Evolutionary conservation across 345 rosid species (phyloP).

Genomic region (Populus alba): DNA sequence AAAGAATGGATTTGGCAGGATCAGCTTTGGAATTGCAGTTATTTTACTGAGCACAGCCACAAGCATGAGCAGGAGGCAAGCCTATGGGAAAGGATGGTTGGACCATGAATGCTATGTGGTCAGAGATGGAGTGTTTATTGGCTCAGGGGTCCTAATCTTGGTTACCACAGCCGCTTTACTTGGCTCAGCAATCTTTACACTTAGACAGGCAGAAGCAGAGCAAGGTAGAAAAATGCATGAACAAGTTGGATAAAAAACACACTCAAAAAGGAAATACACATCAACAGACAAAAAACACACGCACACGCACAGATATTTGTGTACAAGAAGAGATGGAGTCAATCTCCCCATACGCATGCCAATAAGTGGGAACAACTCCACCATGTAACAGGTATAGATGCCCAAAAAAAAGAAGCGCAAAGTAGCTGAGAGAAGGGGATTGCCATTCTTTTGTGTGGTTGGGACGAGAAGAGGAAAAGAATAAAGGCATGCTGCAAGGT

Average conservation of each 20-base stretch:
- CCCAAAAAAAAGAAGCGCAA: too few species aligned
- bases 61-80: constrained; percentile 70
- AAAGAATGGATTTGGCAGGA: constrained; percentile 38
- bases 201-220: constrained; percentile 11
- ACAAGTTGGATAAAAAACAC: constrained; percentile 12
- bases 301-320: too few species aligned
- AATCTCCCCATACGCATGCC: too few species aligned
- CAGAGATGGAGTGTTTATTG: constrained; percentile 52
- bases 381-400: too few species aligned
- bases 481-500: too few species aligned
- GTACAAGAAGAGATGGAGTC: too few species aligned
- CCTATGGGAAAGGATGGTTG: constrained; percentile 71
- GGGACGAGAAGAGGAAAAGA: too few species aligned
- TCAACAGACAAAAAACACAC: background rate
- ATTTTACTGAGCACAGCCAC: constrained; percentile 50
- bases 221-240: constrained; percentile 33
- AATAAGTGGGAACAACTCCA: too few species aligned
- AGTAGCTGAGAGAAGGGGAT: too few species aligned
- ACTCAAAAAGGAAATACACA: background rate
- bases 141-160: constrained; percentile 46
- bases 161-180: constrained; percentile 37
- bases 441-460: too few species aligned
- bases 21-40: constrained; percentile 50
- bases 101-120: constrained; percentile 67
- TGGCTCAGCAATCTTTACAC: constrained; percentile 29